Base-by-base conservation (phyloP, 2,329 filamentous ascomycete genomes). In the Microascus cirrosus region DNA sequence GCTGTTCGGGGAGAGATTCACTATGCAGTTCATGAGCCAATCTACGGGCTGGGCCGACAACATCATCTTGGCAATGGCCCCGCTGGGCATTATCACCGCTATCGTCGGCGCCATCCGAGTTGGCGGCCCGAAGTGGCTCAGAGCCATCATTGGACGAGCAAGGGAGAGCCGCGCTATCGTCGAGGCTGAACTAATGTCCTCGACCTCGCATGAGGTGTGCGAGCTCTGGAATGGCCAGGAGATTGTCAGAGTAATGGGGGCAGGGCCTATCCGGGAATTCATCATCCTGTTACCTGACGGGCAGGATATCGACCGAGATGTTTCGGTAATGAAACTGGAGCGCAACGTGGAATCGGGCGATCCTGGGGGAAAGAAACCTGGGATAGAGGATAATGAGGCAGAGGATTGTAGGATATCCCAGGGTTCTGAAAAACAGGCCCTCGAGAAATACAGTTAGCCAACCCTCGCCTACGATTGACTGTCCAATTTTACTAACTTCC, bases 11-110 rank as follows among this genome's bases (percentile, higher is more conserved):
- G 75, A 78, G 48, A 66, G 71, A 24, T 70, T 77, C 3, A 73
- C 74, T 0, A 77, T 73, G 62, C 76, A 79, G 62, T 79, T 75
- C 56, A 68, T 79, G 25, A 77, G 73, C 53, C 69, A 77, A 35
- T 4, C 51, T 62, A 66, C 36, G 59, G 51, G 51, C 22, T 53
- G 51, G 51, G 51, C 51, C 6, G 51, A 53, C 24, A 32, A 28
- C 12, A 53, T 71, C 25, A 67, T 72, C 5, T 65, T 72, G 7
- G 68, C 70, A 1, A 66, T 71, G 61, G 69, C 63, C 0, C 71
- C 71, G 0, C 39, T 74, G 0, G 73, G 74, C 0, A 70, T 77
- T 25, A 59, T 77, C 10, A 76, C 74, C 0, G 66, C 66, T 0
- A 60, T 76, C 1, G 55, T 70, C 0, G 65, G 66, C 1, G 65